Conservation (phyloP, 1,284 basidiomycete genomes). For the Agroathelia rolfsii region DNA sequence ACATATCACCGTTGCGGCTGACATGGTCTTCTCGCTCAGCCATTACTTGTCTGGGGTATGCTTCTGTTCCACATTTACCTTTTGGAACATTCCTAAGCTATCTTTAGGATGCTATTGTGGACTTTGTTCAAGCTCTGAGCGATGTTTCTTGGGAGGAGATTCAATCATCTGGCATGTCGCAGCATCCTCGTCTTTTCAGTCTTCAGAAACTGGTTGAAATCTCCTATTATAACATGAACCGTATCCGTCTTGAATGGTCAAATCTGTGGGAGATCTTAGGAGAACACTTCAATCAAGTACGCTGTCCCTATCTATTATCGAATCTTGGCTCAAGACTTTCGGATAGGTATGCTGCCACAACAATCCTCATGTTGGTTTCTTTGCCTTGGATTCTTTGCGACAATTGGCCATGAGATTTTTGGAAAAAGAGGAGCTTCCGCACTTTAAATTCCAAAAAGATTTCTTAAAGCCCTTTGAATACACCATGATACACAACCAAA, state of each 20-base stretch:
- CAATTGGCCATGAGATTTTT: conserved; percentile 98
- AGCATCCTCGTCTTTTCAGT: conserved; percentile 93
- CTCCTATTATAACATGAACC: conserved; percentile 99
- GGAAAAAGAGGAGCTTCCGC: conserved; percentile 95
- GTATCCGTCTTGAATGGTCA: conserved; percentile 98
- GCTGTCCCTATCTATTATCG: conserved; percentile 11
- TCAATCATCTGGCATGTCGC: conserved; percentile 88
- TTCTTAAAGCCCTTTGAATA: conserved; percentile 98
- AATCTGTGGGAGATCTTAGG: conserved; percentile 97
- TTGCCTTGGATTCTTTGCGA: conserved; percentile 94
- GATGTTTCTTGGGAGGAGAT: conserved; percentile 99
- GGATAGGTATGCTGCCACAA: conserved; percentile 92
- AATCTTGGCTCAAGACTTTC: not conserved
- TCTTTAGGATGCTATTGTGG: conserved; percentile 85
- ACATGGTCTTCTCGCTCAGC: conserved; percentile 97
- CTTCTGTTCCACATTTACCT: conserved; percentile 12
- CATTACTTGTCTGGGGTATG: conserved; percentile 89
- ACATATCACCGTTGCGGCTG: conserved; percentile 96
- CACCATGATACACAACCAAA: conserved; percentile 94
- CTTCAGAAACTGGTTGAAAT: conserved; percentile 99
- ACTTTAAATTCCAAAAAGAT: conserved; percentile 99
- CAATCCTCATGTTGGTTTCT: conserved; percentile 94
- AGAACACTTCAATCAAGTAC: conserved; percentile 96
- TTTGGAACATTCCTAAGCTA: conserved; percentile 9
- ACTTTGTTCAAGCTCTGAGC: conserved; percentile 94